Conservation (phyloP, 2,329 filamentous ascomycete species). For the Akanthomyces uredinophilus region DNA sequence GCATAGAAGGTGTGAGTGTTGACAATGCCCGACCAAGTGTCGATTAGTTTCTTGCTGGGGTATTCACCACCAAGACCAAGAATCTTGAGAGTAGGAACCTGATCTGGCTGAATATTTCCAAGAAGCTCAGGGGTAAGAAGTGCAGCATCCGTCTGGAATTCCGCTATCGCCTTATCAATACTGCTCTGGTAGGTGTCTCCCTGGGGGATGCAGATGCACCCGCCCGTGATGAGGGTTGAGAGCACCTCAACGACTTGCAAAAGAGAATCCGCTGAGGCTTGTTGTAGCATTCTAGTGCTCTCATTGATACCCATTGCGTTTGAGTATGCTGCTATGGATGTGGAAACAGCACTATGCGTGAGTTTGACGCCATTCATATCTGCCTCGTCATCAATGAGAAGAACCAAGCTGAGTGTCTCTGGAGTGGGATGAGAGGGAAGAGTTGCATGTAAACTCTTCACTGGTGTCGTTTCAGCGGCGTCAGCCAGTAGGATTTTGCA, state of each 20-base stretch:
- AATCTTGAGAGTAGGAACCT: slow-evolving; percentile 2
- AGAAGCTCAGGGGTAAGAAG: not conserved
- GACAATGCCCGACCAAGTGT: not conserved
- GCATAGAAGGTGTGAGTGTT: not conserved
- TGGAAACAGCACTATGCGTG: not conserved
- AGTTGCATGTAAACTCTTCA: not conserved
- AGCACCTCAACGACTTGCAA: not conserved
- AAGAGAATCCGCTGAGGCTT: not conserved
- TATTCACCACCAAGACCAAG: slow-evolving; percentile 4
- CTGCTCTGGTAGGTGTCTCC: not conserved
- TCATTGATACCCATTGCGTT: not conserved
- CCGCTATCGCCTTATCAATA: not conserved
- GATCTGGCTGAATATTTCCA: not conserved
- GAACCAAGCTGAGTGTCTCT: not conserved
- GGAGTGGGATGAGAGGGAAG: not conserved
- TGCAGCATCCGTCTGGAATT: not conserved
- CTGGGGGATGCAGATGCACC: not conserved
- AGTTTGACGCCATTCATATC: not conserved
- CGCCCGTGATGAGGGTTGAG: not conserved
- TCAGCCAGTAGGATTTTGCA: not conserved
- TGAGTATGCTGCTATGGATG: not conserved
- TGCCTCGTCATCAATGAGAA: not conserved
- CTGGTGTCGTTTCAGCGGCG: not conserved
- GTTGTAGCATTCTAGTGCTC: not conserved
- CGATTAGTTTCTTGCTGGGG: slow-evolving; percentile 18